Evolutionary conservation across 305 asterid species (phyloP).

Genomic region (Ilex paraguariensis): DNA sequence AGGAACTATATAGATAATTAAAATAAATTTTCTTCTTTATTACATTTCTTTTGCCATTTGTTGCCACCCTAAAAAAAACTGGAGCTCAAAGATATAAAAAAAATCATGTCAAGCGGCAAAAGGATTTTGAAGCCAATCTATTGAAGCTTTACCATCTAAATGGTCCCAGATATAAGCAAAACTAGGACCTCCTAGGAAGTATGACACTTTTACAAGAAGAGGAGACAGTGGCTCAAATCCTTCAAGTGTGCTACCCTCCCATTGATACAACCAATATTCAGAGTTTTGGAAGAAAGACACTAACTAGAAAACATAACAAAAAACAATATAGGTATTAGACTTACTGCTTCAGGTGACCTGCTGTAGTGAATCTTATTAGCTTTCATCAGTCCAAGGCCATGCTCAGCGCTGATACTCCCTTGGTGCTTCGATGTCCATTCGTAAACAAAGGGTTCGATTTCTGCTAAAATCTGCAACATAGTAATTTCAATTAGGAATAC

Average conservation of each 20-base stretch:
- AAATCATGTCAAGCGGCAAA: too few relatives aligned
- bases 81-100: too few relatives aligned
- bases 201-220: background rate
- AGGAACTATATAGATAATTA: too few relatives aligned
- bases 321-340: constrained; percentile 17
- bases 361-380: constrained; percentile 89
- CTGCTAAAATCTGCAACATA: constrained; percentile 56
- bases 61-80: too few relatives aligned
- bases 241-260: too few relatives aligned
- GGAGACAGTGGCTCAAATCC: too few relatives aligned
- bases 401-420: constrained; percentile 99
- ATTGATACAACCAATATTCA: too few relatives aligned
- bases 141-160: background rate
- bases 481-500: background rate
- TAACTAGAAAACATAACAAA: background rate
- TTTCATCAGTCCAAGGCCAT: constrained; percentile 96
- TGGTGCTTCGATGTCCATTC: constrained; percentile 96
- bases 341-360: constrained; percentile 86
- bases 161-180: background rate
- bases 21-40: too few relatives aligned
- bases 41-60: too few relatives aligned
- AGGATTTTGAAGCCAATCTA: too few relatives aligned
- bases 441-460: constrained; percentile 89
- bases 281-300: too few relatives aligned
- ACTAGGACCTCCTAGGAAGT: background rate